Base-by-base conservation (phyloP, 2,329 filamentous ascomycete genomes). In the Fusarium tuaranense region DNA sequence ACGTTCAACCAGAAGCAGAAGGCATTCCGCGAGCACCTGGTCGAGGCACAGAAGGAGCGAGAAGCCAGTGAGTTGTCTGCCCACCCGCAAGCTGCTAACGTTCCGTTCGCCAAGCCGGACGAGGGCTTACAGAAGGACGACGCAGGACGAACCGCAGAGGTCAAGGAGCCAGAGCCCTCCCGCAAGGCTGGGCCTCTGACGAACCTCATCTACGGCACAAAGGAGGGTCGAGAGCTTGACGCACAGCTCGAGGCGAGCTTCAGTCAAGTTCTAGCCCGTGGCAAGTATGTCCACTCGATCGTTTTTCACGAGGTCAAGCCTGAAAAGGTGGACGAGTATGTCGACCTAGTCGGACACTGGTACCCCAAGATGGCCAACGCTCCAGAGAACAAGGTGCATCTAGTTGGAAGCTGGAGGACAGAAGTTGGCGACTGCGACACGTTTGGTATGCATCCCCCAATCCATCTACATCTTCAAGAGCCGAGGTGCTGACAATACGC, bases 211-310 rank as follows among this genome's bases (percentile, higher is more conserved):
- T 98, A 99, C 84, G 97, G 97, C 80, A 99, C 97, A 16, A 95
- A 97, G 81, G 96, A 98, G 84, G 97, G 95, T 36, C 92, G 95
- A 71, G 94, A 98, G 86, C 91, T 98, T 82, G 97, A 99, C 81
- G 93, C 94, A 74, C 96, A 98, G 85, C 96, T 99, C 80, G 95
- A 98, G 86, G 92, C 95, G 68, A 97, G 94, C 82, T 99, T 98
- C 86, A 97, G 94, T 62, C 95, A 98, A 83, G 94, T 98, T 53
- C 88, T 99, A 55, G 97, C 97, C 27, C 91, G 97, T 75, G 97
- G 97, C 81, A 99, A 99, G 86, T 99, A 99, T 81, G 95, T 99
- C 65, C 97, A 99, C 85, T 97, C 95, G 57, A 98, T 99, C 82
- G 95, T 98, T 69, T 95, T 98, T 81, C 97, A 99, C 86, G 91